Evolutionary conservation across 2,329 filamentous ascomycete species (phyloP).

Genomic region (Claviceps maximensis): DNA sequence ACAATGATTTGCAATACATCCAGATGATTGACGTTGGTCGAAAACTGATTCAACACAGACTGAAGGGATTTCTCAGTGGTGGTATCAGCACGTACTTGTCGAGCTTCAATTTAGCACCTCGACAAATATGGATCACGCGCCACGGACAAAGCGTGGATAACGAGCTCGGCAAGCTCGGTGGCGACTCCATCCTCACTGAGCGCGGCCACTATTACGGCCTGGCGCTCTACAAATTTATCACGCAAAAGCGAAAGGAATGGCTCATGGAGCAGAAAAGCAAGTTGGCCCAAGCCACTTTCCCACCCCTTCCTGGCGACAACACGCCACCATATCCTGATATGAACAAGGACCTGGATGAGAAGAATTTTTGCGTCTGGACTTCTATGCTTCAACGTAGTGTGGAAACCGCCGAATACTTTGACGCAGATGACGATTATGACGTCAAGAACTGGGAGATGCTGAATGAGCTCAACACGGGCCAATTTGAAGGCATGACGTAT

Average conservation of each 20-base stretch:
- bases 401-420: constrained; percentile 79
- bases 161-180: constrained; percentile 74
- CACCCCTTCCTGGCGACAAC: constrained; percentile 79
- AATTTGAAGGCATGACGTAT: constrained; percentile 92
- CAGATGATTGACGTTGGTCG: constrained; percentile 96
- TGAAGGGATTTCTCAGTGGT: constrained; percentile 81
- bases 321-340: constrained; percentile 91
- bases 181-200: constrained; percentile 72
- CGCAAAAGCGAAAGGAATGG: constrained; percentile 68
- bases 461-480: constrained; percentile 86
- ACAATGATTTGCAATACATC: constrained; percentile 84
- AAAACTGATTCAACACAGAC: constrained; percentile 81
- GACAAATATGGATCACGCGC: constrained; percentile 96
- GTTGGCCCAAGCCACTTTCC: constrained; percentile 64
- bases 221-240: constrained; percentile 74
- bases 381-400: constrained; percentile 89
- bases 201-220: constrained; percentile 68
- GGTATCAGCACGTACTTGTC: constrained; percentile 90
- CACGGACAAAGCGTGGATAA: constrained; percentile 91
- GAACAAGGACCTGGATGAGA: constrained; percentile 54
- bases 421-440: constrained; percentile 84
- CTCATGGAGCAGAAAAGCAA: constrained; percentile 69
- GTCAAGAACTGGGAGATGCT: constrained; percentile 97
- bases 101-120: constrained; percentile 89
- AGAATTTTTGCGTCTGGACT: constrained; percentile 97